Base-by-base conservation (phyloP, 2,329 filamentous ascomycete species). In the Neonectria faginata region DNA sequence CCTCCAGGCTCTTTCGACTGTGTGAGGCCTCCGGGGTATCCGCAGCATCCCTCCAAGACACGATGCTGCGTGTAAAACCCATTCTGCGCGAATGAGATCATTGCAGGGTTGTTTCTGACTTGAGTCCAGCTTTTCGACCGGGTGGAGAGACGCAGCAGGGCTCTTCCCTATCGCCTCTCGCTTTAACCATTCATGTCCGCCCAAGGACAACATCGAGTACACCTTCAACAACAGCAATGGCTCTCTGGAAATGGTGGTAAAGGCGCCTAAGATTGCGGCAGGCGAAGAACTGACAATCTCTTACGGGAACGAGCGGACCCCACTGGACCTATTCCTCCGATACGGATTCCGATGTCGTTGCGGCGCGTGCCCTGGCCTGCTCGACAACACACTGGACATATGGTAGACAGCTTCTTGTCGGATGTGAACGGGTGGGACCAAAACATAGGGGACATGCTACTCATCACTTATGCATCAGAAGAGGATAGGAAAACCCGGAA, bases 101-200 rank as follows among this genome's bases (percentile, higher is more conserved):
- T 9, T 16, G 2, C 31, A 41, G 31, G 14, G 22, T 31, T 25
- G 25, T 45, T 25, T n/a, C 50, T 57, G 36, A 64, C 57, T 10
- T 36, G 41, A 27, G 8, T 12, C 59, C 31, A 69, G 66, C 48
- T 78, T 79, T 56, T 77, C 80, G 45, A 68, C 73, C 1, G 72
- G 74, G 9, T 44, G 33, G 1, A 59, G 62, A 0, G 67, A 68
- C 3, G 68, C 74, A 7, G 81, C 79, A 0, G 80, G 79, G 1
- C 65, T 88, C 2, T 88, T 87, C 61, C 78, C 83, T 1, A 77
- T 85, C 6, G 84, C 83, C 0, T 83, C 86, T 0, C 80, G 86
- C 2, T 88, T 89, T 76, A 89, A 89, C 71, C 87, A 89, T 70
- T 82, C 86, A 0, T 89, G 87, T 70, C 63, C 68, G 2, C 78